These are phyloP conservation scores for Morella rubra DNA, from an alignment of 306 rosid genomes.

Conservation along the genomic window DNA sequence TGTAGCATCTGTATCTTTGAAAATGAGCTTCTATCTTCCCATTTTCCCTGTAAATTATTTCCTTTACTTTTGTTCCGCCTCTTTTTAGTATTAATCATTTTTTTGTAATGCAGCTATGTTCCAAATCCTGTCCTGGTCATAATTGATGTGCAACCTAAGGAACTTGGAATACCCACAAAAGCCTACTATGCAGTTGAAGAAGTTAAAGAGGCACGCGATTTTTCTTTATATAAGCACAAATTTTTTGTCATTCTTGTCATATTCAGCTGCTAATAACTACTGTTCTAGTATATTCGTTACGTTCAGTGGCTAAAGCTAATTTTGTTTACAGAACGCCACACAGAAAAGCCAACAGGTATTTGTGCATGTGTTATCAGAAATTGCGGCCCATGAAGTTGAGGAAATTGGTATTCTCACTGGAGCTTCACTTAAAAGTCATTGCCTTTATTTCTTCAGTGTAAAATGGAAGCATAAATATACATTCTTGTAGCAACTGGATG, in stretches of 20 bases:
- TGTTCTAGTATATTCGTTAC: neutral
- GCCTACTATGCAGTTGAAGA: constrained; percentile 91
- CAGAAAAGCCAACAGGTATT: constrained; percentile 89
- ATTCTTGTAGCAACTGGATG: neutral
- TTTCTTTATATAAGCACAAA: neutral
- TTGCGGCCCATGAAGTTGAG: constrained; percentile 93
- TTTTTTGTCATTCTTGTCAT: neutral
- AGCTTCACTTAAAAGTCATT: neutral
- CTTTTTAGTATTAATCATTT: neutral
- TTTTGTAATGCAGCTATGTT: constrained; percentile 52
- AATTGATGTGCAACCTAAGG: constrained; percentile 90
- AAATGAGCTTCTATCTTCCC: neutral
- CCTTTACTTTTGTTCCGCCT: neutral
- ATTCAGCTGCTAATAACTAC: neutral
- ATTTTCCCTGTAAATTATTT: neutral
- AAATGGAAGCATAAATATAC: neutral
- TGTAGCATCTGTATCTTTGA: neutral
- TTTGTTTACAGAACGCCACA: constrained; percentile 69
- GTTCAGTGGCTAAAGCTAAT: neutral
- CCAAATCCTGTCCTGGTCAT: constrained; percentile 87
- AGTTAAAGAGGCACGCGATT: constrained; percentile 65
- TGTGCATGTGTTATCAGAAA: constrained; percentile 82
- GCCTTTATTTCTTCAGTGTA: neutral
- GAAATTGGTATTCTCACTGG: constrained; percentile 60
- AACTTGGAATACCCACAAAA: constrained; percentile 91